These are phyloP conservation scores for Pythium dissimile DNA, from an alignment of 352 stramenopile genomes.

Conservation along the genomic window DNA sequence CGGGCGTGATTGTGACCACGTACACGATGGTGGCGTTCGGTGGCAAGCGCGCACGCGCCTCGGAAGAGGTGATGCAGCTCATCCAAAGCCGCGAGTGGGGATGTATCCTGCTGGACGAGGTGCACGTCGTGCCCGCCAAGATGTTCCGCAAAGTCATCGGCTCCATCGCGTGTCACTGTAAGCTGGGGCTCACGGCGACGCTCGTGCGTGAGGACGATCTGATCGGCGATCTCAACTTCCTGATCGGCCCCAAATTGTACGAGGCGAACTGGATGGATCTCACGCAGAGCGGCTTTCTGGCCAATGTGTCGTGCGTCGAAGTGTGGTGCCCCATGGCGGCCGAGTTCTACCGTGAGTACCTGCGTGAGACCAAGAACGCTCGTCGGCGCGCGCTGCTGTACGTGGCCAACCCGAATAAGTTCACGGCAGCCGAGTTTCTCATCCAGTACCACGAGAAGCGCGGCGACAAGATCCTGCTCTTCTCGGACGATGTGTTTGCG, in stretches of 20 bases:
- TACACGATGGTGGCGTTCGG: conserved; percentile 98
- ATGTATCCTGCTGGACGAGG: conserved; percentile 95
- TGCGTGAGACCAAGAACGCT: conserved; percentile 84
- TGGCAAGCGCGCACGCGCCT: conserved; percentile 89
- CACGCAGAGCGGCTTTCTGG: conserved; percentile 95
- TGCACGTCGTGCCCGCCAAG: conserved; percentile 98
- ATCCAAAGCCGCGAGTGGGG: conserved; percentile 98
- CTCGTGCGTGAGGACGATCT: conserved; percentile 99
- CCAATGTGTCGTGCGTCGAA: conserved; percentile 98
- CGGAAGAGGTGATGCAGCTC: conserved; percentile 94
- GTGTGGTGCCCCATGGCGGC: conserved; percentile 99
- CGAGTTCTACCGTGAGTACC: conserved; percentile 95
- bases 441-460: conserved; percentile 97
- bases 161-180: conserved; percentile 95
- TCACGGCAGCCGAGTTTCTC: conserved; percentile 94
- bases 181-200: conserved; percentile 98
- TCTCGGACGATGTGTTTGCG: conserved; percentile 98
- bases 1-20: conserved; percentile 95
- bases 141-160: conserved; percentile 97
- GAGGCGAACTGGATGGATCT: conserved; percentile 99
- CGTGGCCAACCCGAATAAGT: conserved; percentile 99
- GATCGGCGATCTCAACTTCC: conserved; percentile 99
- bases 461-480: conserved; percentile 99
- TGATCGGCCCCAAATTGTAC: conserved; percentile 97
- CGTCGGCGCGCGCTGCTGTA: conserved; percentile 95